These are phyloP conservation scores for Lentinula guzmanii DNA, from an alignment of 768 basidiomycete genomes.

Conservation along the genomic window DNA sequence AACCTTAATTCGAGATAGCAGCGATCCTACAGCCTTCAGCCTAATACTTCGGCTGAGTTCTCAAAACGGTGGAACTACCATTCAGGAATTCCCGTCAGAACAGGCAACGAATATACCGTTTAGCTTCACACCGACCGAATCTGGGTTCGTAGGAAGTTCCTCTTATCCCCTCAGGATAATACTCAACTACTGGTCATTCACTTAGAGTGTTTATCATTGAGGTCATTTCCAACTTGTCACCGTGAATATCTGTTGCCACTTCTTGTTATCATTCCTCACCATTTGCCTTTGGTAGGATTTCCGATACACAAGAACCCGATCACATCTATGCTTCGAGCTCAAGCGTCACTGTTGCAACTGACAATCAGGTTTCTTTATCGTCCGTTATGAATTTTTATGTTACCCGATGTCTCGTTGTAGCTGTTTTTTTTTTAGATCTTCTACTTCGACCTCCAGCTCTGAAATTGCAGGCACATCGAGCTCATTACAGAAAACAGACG, in stretches of 20 bases:
- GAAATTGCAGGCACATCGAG: background rate
- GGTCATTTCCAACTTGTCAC: background rate
- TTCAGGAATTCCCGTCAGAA: background rate
- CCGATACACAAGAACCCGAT: background rate
- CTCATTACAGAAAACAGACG: background rate
- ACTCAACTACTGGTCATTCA: background rate
- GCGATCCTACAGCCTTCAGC: slow-evolving; percentile 3
- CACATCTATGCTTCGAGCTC: slow-evolving; percentile 1
- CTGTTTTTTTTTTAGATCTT: background rate
- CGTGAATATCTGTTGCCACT: background rate
- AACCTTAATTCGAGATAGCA: background rate
- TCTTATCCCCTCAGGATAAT: background rate
- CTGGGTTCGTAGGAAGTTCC: background rate
- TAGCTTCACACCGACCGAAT: background rate
- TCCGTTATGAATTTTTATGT: background rate
- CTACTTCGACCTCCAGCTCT: background rate
- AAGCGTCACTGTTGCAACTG: background rate
- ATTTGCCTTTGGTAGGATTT: background rate
- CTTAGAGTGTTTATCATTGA: background rate
- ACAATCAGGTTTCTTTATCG: background rate
- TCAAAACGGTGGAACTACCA: background rate
- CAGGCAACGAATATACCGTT: background rate
- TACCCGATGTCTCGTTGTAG: background rate
- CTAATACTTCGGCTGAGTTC: background rate
- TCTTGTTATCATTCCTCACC: background rate